Conservation (phyloP, 2,329 filamentous ascomycete species). For the Ilyonectria destructans region DNA sequence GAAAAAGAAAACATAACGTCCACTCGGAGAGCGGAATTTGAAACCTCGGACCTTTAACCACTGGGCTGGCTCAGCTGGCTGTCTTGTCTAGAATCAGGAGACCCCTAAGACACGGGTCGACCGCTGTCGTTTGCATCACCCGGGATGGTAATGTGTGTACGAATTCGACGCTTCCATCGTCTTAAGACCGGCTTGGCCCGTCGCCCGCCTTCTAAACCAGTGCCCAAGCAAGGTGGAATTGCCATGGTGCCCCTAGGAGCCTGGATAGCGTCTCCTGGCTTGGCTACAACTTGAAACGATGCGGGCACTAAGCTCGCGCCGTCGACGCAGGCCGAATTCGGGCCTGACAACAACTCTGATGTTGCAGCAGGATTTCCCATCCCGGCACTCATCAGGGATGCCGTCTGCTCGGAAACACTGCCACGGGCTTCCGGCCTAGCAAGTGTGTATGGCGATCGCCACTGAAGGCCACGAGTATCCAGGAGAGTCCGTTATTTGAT, state of each 20-base stretch:
- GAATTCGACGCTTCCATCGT: slow-evolving; percentile 8
- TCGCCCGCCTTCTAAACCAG: slow-evolving; percentile 11
- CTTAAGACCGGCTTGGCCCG: not conserved
- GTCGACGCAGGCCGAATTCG: slow-evolving; percentile 20
- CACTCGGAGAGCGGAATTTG: slow-evolving; percentile 13
- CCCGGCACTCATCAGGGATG: slow-evolving; percentile 30
- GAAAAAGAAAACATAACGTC: slow-evolving; percentile 21
- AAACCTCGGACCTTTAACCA: not conserved
- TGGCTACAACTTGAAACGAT: slow-evolving; percentile 37
- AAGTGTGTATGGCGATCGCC: slow-evolving; percentile 17
- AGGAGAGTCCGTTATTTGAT: not conserved
- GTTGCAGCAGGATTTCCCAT: slow-evolving; percentile 35
- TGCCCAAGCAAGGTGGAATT: slow-evolving; percentile 17
- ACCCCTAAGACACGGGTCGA: slow-evolving; percentile 3
- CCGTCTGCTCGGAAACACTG: slow-evolving; percentile 32
- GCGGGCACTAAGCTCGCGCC: slow-evolving; percentile 22
- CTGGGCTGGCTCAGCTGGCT: not conserved
- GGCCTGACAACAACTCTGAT: slow-evolving; percentile 17
- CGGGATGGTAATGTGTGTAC: not conserved
- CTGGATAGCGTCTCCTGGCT: slow-evolving; percentile 13
- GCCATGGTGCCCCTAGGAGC: not conserved
- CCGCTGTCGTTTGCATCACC: not conserved
- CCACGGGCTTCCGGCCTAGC: slow-evolving; percentile 28
- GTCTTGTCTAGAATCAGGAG: slow-evolving; percentile 25
- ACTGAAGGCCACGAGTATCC: slow-evolving; percentile 1